Evolutionary conservation across 2,329 filamentous ascomycete species (phyloP), one percentile per base, ranked within the genome.

Genomic region (Leptographium procerum): DNA sequence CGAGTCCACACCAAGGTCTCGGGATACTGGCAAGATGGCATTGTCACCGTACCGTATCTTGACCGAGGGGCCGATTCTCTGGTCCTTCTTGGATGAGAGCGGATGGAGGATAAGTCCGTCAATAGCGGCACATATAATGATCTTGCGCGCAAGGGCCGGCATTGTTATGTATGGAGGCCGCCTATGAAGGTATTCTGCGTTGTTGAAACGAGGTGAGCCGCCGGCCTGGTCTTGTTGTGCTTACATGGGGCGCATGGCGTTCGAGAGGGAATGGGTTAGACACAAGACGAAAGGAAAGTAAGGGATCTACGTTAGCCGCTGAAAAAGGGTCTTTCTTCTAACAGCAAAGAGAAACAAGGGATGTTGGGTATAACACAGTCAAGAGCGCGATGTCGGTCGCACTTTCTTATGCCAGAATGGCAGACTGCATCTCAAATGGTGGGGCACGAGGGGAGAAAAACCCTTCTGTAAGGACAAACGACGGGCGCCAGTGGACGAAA

Each of bases 41-140:
- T 75, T 74, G 67, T 83, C 80, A 55, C 76, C 78, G 66, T 95
- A 95, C 65, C 84, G 84, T 62, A 95, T 80, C 65, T 82, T 84
- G 57, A 91, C 77, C 26, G 84, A 77, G 60, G 79, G 76, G 57
- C 53, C 57, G 13, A 74, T 72, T 45, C 76, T 71, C 69, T 81
- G 78, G 67, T 84, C 80, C 67, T 84, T 84, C 69, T 83, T 84
- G 57, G 76, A 72, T 22, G 82, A 77, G 33, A 87, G 74, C 29
- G 88, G 86, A 66, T 94, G 89, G 51, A 96, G 79, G 63, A 95
- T 77, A 56, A 96, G 78, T 59, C 91, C 91, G 67, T 96, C 91
- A 57, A 86, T 82, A 29, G 89, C 85, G 58, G 91, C 89, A 71
- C 86, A 86, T 64, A 96, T 83, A 63, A 91, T 69, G 58, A 95